Evolutionary conservation across 768 basidiomycete genomes (phyloP).

Genomic region (Hebeloma cylindrosporum): DNA sequence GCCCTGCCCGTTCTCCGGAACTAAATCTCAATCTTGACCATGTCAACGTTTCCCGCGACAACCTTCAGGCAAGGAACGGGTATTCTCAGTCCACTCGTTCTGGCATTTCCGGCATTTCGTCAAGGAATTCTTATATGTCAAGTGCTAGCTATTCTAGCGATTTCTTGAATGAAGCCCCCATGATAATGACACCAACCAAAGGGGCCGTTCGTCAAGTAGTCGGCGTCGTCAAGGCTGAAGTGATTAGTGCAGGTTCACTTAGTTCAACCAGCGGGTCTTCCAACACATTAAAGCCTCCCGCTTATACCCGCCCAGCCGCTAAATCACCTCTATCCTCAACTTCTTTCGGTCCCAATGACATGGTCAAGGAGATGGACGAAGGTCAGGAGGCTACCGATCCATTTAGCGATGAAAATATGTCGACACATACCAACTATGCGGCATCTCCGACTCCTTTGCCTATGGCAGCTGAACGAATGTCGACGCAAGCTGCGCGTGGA

Average conservation of each 20-base stretch:
- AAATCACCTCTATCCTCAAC: slow-evolving; percentile 70
- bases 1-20: slow-evolving; percentile 60
- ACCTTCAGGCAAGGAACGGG: slow-evolving; percentile 36
- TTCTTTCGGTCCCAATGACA: slow-evolving; percentile 71
- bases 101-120: slow-evolving; percentile 49
- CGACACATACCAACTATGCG: slow-evolving; percentile 35
- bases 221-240: slow-evolving; percentile 77
- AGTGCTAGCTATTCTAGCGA: slow-evolving; percentile 76
- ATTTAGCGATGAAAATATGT: slow-evolving; percentile 61
- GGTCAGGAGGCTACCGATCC: slow-evolving; percentile 54
- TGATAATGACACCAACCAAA: slow-evolving; percentile 73
- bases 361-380: slow-evolving; percentile 57
- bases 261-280: slow-evolving; percentile 32
- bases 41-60: slow-evolving; percentile 58
- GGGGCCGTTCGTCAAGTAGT: slow-evolving; percentile 68
- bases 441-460: slow-evolving; percentile 41
- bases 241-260: slow-evolving; percentile 58
- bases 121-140: slow-evolving; percentile 71
- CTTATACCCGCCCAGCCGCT: slow-evolving; percentile 43
- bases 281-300: slow-evolving; percentile 42
- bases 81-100: slow-evolving; percentile 55
- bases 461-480: slow-evolving; percentile 38
- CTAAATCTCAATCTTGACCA: slow-evolving; percentile 64
- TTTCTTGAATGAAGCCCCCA: slow-evolving; percentile 76
- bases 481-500: slow-evolving; percentile 25